Percentiles rank a stretch among this genome's conserved stretches.
Conservation (phyloP, 2,329 filamentous ascomycete genomes). For the Colletotrichum trifolii region DNA sequence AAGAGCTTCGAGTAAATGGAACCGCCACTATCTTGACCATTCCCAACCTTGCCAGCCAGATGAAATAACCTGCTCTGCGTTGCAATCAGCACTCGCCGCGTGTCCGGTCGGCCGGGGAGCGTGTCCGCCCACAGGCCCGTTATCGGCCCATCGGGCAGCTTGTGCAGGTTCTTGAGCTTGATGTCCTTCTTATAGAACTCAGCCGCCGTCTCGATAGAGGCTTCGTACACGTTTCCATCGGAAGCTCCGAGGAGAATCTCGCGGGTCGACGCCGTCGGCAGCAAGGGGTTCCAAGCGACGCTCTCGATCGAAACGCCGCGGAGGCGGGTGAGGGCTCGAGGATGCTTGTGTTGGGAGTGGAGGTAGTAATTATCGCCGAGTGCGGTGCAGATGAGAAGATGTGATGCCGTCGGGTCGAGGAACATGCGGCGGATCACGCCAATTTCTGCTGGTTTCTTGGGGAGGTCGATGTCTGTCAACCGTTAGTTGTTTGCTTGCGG, state of each 20-base stretch:
- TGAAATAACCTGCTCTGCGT: constrained; percentile 84
- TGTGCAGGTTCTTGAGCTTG: constrained; percentile 85
- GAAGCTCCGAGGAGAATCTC: constrained; percentile 92
- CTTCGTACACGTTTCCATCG: constrained; percentile 96
- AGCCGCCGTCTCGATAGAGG: constrained; percentile 91
- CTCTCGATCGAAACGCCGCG: constrained; percentile 90
- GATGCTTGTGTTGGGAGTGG: constrained; percentile 91
- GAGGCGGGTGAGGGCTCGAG: constrained; percentile 82
- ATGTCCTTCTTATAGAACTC: constrained; percentile 98
- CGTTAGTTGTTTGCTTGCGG: constrained; percentile 33
- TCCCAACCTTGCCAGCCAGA: constrained; percentile 80
- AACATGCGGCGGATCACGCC: constrained; percentile 96
- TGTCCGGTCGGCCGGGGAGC: constrained; percentile 74
- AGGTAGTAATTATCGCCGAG: constrained; percentile 98
- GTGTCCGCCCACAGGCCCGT: constrained; percentile 88
- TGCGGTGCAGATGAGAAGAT: constrained; percentile 90
- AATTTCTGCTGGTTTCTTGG: constrained; percentile 90
- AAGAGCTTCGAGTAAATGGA: constrained; percentile 91
- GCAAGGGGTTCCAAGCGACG: constrained; percentile 92
- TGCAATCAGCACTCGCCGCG: constrained; percentile 81
- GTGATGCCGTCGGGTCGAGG: constrained; percentile 95
- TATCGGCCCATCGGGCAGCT: constrained; percentile 82
- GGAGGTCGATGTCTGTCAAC: constrained; percentile 91
- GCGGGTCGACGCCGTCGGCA: constrained; percentile 91
- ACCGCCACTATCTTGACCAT: constrained; percentile 80